phyloP scores from a whole-genome alignment of 768 basidiomycete species.

The Lyophyllum decastes region DNA sequence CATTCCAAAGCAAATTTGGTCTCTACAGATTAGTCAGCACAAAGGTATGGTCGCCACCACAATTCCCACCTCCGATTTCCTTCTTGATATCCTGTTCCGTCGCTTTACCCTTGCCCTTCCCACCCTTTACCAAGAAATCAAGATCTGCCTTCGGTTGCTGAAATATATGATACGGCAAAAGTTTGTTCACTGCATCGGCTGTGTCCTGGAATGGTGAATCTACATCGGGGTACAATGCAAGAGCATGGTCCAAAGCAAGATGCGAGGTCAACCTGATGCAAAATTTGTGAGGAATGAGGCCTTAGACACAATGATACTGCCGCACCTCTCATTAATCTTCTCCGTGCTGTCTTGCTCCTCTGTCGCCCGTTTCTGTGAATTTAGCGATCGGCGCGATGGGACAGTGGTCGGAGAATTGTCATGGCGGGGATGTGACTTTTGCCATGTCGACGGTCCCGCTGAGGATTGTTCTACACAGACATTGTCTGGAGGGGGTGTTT shows the following conservation, averaged over 20 bases:
- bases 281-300: constrained; percentile 1
- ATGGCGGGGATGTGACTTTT: constrained; percentile 13
- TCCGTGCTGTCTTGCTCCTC: constrained; percentile 54
- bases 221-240: constrained; percentile 62
- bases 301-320: neutral
- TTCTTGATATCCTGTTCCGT: constrained; percentile 40
- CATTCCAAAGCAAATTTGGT: constrained; percentile 73
- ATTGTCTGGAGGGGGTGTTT: constrained; percentile 23
- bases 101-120: constrained; percentile 69
- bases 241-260: constrained; percentile 63
- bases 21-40: constrained; percentile 40
- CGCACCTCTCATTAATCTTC: constrained; percentile 51
- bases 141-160: constrained; percentile 75
- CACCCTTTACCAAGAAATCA: constrained; percentile 26
- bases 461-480: constrained; percentile 24
- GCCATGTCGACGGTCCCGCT: constrained; percentile 31
- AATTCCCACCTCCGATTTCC: constrained; percentile 51
- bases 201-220: constrained; percentile 69
- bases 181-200: constrained; percentile 64
- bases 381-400: constrained; percentile 23
- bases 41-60: neutral
- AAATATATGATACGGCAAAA: constrained; percentile 81
- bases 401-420: constrained; percentile 10
- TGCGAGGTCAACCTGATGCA: constrained; percentile 51
- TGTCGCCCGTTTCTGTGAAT: constrained; percentile 37